Evolutionary conservation across 1,284 basidiomycete species (phyloP).

Genomic region (Dichomitus squalens): DNA sequence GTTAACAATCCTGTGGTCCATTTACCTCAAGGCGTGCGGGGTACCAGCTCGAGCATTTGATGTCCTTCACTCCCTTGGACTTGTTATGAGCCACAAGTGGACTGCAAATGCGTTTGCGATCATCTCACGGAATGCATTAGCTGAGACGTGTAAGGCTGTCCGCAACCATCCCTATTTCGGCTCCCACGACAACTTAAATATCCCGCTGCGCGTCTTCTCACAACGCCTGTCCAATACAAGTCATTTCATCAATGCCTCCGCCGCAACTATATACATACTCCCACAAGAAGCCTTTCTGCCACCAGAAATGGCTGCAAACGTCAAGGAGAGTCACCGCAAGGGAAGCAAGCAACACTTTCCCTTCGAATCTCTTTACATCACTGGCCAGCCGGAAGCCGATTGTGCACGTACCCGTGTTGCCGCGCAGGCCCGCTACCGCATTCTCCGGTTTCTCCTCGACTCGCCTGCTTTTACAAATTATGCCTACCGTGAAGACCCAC

Average conservation of each 20-base stretch:
- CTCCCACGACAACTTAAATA: conserved; percentile 41
- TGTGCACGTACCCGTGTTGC: not conserved
- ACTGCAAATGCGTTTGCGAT: conserved; percentile 10
- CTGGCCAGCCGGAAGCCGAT: not conserved
- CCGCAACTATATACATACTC: conserved; percentile 35
- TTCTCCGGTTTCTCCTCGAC: conserved; percentile 12
- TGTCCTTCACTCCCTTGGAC: conserved; percentile 27
- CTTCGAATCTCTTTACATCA: not conserved
- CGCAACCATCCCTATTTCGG: conserved; percentile 28
- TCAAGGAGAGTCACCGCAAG: too few species aligned
- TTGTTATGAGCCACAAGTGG: conserved; percentile 36
- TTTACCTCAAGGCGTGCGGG: conserved; percentile 32
- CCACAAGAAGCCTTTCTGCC: not conserved
- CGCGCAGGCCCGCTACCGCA: conserved; percentile 1
- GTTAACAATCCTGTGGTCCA: conserved; percentile 10
- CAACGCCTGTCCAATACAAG: conserved; percentile 36
- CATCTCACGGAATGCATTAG: not conserved
- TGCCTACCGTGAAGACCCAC: not conserved
- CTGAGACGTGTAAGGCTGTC: conserved; percentile 14
- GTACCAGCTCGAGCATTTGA: conserved; percentile 30
- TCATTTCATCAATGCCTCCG: conserved; percentile 39
- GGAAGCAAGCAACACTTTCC: conserved; percentile 7
- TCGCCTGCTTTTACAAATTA: conserved; percentile 2
- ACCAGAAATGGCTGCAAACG: not conserved
- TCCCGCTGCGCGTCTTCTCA: conserved; percentile 29